Percentiles rank a stretch among this genome's conserved stretches.
These are phyloP conservation scores for Penicillium sp. DNA, from an alignment of 2,329 filamentous ascomycete species.

Conservation along the genomic window DNA sequence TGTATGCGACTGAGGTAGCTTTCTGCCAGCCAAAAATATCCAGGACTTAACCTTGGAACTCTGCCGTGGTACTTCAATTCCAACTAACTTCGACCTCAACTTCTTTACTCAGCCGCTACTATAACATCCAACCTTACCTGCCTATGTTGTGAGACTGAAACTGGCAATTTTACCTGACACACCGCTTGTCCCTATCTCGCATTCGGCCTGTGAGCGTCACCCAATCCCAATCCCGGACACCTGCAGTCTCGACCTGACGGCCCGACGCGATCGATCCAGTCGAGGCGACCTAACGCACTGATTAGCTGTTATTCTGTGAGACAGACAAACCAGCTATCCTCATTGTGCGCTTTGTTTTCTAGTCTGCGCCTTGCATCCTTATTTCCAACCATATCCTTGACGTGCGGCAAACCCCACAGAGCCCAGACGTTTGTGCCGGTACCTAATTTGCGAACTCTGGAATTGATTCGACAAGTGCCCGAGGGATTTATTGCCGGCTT, in stretches of 20 bases:
- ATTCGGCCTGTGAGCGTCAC: constrained; percentile 21
- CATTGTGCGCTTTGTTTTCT: constrained; percentile 7
- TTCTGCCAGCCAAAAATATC: neutral
- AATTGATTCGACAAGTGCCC: neutral
- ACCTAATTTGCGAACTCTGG: neutral
- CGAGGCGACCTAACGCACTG: constrained; percentile 13
- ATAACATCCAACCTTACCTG: neutral
- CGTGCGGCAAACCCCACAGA: constrained; percentile 7
- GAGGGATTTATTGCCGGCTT: neutral
- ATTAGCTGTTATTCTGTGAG: constrained; percentile 20
- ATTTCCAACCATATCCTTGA: neutral
- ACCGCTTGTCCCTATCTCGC: neutral
- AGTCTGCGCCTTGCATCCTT: neutral
- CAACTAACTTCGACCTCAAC: constrained; percentile 1
- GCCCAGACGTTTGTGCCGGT: neutral
- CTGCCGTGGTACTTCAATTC: neutral
- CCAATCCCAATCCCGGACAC: constrained; percentile 13
- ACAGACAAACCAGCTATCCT: constrained; percentile 3
- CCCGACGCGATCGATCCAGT: constrained; percentile 14
- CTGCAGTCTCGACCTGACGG: constrained; percentile 22
- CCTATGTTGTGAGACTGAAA: constrained; percentile 40
- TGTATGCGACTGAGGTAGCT: neutral
- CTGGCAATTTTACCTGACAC: neutral
- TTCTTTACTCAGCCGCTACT: neutral
- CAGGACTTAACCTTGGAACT: neutral